Evolutionary conservation across 441 rosid genomes (phyloP), one percentile per base, ranked within the genome.

Genomic region (Syzygium syzygioides): DNA sequence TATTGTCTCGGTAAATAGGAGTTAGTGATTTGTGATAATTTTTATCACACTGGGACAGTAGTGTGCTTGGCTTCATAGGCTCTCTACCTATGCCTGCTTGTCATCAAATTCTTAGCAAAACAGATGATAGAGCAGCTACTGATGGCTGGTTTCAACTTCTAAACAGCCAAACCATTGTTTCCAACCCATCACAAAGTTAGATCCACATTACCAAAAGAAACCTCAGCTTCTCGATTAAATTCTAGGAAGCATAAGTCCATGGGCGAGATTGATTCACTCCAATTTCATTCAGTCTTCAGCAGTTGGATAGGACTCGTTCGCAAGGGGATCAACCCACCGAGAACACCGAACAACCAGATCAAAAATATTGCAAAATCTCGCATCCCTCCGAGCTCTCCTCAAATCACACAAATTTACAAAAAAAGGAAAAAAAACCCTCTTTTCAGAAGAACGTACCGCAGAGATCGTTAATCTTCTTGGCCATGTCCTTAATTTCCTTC

Each of bases 401-500:
- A 23, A 50, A 54, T 79, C 60, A 60, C 4, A 20, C 86, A 62
- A 84, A 32, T 37, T 30, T 32, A 32, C 2, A 12, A 68, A 68
- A 30, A 18, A 18, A 9, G 0, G 4, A 19, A 68, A 6, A 71
- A 7, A 76, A 12, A 45, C 48, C 17, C 9, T 26, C 12, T 23
- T 13, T 23, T 25, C n/a, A 28, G 53, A 76, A 23, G n/a, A 55
- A 89, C 91, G 88, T 94, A 97, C 99, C 98, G 86, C 98, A 94
- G 19, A 97, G 93, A 89, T 98, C 99, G 41, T 98, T 98, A 85
- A 98, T 94, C 89, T 91, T 98, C 95, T 98, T 96, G 3, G 98
- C 98, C 91, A 96, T 93, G 28, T 96, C 98, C 90, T 98, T 98
- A 64, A 96, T 98, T 90, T 95, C 99, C 92, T 98, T 98, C 89